Percentiles rank a stretch among this genome's conserved stretches.
Evolutionary conservation across 2,329 filamentous ascomycete genomes (phyloP).

Genomic region (Epichloe sibirici): DNA sequence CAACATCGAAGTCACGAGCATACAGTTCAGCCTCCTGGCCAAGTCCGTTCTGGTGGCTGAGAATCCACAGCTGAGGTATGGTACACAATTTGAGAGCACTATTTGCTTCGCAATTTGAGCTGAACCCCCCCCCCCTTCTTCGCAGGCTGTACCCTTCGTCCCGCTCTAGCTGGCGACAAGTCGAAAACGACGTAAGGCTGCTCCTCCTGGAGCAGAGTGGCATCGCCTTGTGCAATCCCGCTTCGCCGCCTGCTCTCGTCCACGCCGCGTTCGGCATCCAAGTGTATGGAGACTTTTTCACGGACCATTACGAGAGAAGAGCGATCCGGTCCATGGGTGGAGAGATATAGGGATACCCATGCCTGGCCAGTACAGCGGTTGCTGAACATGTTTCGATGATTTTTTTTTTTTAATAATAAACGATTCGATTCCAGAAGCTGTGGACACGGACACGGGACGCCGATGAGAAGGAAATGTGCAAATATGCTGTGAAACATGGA

Average conservation of each 20-base stretch:
- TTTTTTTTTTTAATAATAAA: not conserved
- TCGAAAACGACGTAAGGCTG: conserved; percentile 25
- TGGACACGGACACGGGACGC: not conserved
- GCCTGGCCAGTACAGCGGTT: conserved; percentile 27
- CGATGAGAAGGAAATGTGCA: not conserved
- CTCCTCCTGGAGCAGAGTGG: conserved; percentile 27
- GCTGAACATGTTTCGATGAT: conserved; percentile 22
- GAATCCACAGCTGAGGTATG: conserved; percentile 24
- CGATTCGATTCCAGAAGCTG: not conserved
- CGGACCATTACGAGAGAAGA: conserved; percentile 24
- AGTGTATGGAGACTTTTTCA: conserved; percentile 30
- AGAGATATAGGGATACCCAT: conserved; percentile 31
- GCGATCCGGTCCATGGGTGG: conserved; percentile 26
- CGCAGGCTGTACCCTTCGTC: conserved; percentile 10
- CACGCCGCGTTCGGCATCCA: conserved; percentile 28
- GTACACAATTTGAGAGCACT: not conserved
- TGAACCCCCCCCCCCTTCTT: too few species aligned
- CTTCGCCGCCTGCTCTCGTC: conserved; percentile 25
- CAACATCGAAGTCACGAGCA: conserved; percentile 27
- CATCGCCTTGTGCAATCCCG: conserved; percentile 27
- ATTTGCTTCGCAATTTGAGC: too few species aligned
- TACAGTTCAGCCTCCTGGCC: conserved; percentile 27
- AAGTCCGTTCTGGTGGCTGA: conserved; percentile 28
- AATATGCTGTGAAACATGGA: too few species aligned
- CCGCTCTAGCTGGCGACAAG: conserved; percentile 21